phyloP scores from a whole-genome alignment of 257 asterid species.

The Fraxinus cuspidata region DNA sequence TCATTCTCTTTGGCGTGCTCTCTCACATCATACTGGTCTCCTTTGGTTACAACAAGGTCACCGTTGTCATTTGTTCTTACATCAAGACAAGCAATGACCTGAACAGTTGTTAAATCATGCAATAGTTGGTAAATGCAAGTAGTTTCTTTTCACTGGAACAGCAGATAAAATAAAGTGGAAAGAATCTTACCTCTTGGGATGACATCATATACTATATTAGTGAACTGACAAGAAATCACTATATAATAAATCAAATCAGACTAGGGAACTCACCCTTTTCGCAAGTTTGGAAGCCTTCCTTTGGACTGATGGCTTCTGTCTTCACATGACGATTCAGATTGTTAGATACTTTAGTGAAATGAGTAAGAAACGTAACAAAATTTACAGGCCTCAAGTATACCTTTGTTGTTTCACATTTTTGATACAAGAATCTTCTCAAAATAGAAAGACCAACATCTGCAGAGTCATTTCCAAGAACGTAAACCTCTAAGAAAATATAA shows the following conservation, averaged over 20 bases:
- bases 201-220: conserved; percentile 7
- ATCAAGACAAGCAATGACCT: conserved; percentile 99
- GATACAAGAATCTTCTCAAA: conserved; percentile 74
- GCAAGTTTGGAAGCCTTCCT: conserved; percentile 88
- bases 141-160: conserved; percentile 3
- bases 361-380: conserved; percentile 20
- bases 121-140: not conserved
- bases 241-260: not conserved
- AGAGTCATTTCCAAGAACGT: conserved; percentile 25
- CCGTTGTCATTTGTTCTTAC: conserved; percentile 91
- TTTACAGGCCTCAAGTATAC: conserved; percentile 39
- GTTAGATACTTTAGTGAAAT: conserved; percentile 36
- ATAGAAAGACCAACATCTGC: conserved; percentile 92
- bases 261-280: conserved; percentile 69
- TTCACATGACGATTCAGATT: conserved; percentile 50
- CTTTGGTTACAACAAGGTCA: conserved; percentile 95
- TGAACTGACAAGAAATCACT: not conserved
- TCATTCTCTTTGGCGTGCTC: conserved; percentile 77
- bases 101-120: conserved; percentile 32
- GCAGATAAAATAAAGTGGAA: conserved; percentile 1
- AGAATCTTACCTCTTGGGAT: not conserved
- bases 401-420: conserved; percentile 55
- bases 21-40: conserved; percentile 96
- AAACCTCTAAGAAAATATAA: conserved; percentile 12
- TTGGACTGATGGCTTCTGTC: conserved; percentile 72